Evolutionary conservation across 2,329 filamentous ascomycete genomes (phyloP).

Genomic region (Pestalotiopsis sp.): DNA sequence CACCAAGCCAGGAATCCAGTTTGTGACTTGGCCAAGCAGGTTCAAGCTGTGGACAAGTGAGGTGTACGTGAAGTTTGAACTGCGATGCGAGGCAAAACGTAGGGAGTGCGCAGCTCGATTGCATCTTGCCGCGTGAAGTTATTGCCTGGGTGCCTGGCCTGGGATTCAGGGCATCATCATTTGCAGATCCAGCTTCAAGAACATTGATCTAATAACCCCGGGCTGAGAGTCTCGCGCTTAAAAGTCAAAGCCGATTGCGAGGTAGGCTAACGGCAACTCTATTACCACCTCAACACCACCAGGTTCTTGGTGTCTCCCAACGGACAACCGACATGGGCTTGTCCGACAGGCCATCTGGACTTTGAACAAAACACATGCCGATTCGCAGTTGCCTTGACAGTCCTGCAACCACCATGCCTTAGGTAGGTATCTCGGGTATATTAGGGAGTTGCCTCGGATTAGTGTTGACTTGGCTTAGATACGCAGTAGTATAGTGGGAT

Average conservation of each 20-base stretch:
- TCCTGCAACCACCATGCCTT: not conserved
- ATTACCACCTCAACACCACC: not conserved
- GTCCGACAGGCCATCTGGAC: not conserved
- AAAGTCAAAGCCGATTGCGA: not conserved
- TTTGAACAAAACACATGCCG: not conserved
- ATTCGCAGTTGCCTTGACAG: not conserved
- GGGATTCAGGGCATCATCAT: no score
- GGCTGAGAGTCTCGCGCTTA: not conserved
- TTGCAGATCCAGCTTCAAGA: no score
- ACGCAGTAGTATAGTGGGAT: not conserved
- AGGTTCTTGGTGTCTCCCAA: not conserved
- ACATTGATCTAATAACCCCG: no score
- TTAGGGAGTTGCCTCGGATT: not conserved
- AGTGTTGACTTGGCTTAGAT: conserved; percentile 1
- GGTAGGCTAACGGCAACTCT: not conserved
- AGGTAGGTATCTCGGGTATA: not conserved
- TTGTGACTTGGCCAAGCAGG: not conserved
- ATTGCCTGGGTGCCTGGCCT: no score
- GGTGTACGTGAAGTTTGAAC: no score
- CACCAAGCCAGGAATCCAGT: not conserved
- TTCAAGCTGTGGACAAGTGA: no score
- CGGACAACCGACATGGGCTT: not conserved
- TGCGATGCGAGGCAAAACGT: no score
- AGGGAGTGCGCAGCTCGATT: no score
- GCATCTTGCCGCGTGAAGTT: no score